Percentiles rank a stretch among this genome's conserved stretches.
phyloP scores from a whole-genome alignment of 2,329 filamentous ascomycete species.

The Ceratocystis eucalypticola region DNA sequence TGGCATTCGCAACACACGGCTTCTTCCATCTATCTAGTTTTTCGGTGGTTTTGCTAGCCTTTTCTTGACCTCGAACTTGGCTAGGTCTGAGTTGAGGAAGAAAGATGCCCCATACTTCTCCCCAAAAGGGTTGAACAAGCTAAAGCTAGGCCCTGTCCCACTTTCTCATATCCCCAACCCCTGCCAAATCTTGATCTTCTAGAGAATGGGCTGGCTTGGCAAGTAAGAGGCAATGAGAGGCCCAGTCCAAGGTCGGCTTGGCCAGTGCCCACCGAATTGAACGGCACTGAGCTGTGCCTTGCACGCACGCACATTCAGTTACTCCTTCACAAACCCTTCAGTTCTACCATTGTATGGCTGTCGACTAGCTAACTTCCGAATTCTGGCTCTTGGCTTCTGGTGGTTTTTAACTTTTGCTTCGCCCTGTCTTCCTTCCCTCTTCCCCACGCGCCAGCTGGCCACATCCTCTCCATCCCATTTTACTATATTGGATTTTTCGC shows the following conservation, averaged over 20 bases:
- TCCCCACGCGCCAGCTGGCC: slow-evolving; percentile 15
- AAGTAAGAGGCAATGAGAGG: slow-evolving; percentile 3
- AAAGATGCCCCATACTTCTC: not conserved
- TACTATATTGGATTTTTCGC: not conserved
- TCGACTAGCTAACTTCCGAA: too few species aligned
- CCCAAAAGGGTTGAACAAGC: slow-evolving; percentile 22
- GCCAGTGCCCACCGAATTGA: not conserved
- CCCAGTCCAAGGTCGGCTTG: not conserved
- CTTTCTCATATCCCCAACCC: not conserved
- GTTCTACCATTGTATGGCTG: not conserved
- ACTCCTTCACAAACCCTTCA: too few species aligned
- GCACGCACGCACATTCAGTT: not conserved
- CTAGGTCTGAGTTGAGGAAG: slow-evolving; percentile 4
- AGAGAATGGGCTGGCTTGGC: slow-evolving; percentile 15
- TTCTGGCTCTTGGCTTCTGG: not conserved
- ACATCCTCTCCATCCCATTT: not conserved
- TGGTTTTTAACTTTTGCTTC: not conserved
- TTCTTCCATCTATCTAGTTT: not conserved
- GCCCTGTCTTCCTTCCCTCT: not conserved
- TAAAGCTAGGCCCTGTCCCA: slow-evolving; percentile 23
- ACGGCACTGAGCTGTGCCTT: not conserved
- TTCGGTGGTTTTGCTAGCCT: not conserved
- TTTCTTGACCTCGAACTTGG: not conserved
- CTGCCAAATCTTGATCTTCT: slow-evolving; percentile 15
- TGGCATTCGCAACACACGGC: not conserved